Evolutionary conservation across 2,329 filamentous ascomycete species (phyloP).

Genomic region (Zopfia rhizophila): DNA sequence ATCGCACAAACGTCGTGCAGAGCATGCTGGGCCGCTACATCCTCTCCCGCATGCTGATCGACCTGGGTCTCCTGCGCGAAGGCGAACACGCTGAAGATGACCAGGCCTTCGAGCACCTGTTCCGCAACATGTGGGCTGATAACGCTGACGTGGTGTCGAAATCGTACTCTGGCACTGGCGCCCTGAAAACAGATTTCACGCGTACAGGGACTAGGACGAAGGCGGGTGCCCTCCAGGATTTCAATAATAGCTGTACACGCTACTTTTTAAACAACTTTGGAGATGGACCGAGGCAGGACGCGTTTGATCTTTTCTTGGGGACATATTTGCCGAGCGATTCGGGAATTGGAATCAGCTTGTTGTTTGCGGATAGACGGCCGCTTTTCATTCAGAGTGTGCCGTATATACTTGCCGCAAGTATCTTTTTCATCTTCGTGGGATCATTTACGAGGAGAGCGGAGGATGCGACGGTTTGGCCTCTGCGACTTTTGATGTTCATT

Average conservation of each 20-base stretch:
- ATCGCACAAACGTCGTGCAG: conserved; percentile 97
- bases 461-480: conserved; percentile 79
- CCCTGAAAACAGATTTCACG: conserved; percentile 97
- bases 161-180: conserved; percentile 94
- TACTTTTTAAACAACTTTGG: conserved; percentile 95
- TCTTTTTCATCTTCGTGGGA: conserved; percentile 84
- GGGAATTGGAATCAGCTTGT: conserved; percentile 74
- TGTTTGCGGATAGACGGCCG: conserved; percentile 87
- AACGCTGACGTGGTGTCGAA: conserved; percentile 95
- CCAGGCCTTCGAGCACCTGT: conserved; percentile 83
- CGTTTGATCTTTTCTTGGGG: conserved; percentile 93
- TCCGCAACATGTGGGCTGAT: conserved; percentile 98
- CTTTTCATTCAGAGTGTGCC: conserved; percentile 92
- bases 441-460: conserved; percentile 77
- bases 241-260: conserved; percentile 86
- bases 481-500: conserved; percentile 83
- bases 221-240: conserved; percentile 84
- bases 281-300: conserved; percentile 93
- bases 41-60: conserved; percentile 86
- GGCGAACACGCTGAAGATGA: conserved; percentile 85
- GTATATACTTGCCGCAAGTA: conserved; percentile 85
- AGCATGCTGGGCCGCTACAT: conserved; percentile 94
- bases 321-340: conserved; percentile 80
- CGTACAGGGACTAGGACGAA: conserved; percentile 91
- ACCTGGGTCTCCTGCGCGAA: conserved; percentile 79